Conservation (phyloP, 345 rosid species). For the Linum tenue region DNA sequence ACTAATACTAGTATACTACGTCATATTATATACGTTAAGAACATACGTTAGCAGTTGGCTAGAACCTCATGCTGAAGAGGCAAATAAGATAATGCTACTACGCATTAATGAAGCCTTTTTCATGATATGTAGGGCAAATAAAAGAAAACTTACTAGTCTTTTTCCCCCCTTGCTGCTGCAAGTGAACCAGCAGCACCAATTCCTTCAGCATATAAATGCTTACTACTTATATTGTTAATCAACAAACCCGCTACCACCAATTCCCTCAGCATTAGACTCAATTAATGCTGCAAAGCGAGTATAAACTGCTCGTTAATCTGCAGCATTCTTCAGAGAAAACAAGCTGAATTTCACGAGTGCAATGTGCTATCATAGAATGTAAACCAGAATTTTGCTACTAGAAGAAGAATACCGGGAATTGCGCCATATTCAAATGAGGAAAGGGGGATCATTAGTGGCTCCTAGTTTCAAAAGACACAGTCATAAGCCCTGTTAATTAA, state of each 20-base stretch:
- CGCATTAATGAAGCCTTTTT: too few species aligned
- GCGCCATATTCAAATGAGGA: conserved; percentile 99
- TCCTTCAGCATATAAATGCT: too few species aligned
- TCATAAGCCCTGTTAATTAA: conserved; percentile 70
- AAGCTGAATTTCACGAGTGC: conserved; percentile 10
- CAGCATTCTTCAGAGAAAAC: conserved; percentile 6
- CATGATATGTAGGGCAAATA: too few species aligned
- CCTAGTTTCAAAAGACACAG: conserved; percentile 84
- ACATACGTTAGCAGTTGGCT: too few species aligned
- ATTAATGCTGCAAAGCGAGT: conserved; percentile 67
- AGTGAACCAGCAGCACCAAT: too few species aligned
- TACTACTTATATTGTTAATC: conserved; percentile 16
- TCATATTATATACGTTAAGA: too few species aligned
- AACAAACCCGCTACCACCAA: conserved; percentile 98
- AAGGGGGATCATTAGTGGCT: conserved; percentile 83
- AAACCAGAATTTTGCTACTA: conserved; percentile 1
- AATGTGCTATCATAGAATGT: neutral
- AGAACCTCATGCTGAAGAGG: too few species aligned
- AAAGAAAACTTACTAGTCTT: too few species aligned
- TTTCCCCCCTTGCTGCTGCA: too few species aligned
- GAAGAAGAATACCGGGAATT: conserved; percentile 55
- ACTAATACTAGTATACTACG: too few species aligned
- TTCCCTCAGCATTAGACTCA: conserved; percentile 99
- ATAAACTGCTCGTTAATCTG: conserved; percentile 15
- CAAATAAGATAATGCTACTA: too few species aligned